Conservation (phyloP, 129 eudicot genomes). For the Flaveria sonorensis region DNA sequence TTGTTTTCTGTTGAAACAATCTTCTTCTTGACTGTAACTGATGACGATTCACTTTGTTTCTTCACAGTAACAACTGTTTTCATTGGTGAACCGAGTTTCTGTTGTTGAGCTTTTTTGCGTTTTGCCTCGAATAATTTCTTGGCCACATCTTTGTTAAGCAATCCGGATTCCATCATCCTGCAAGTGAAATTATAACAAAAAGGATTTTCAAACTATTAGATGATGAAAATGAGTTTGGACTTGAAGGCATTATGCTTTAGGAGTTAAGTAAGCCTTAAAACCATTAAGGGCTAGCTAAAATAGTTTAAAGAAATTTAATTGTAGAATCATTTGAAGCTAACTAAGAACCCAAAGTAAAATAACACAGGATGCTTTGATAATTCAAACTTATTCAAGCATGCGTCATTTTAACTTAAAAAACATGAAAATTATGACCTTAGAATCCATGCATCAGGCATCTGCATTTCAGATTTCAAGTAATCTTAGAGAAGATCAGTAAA, state of each 20-base stretch:
- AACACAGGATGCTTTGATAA: not conserved
- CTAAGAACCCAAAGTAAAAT: not conserved
- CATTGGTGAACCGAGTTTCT: slow-evolving; percentile 66
- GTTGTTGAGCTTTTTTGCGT: slow-evolving; percentile 57
- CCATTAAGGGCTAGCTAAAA: not conserved
- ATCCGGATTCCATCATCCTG: slow-evolving; percentile 96
- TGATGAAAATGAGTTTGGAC: not conserved
- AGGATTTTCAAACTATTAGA: not conserved
- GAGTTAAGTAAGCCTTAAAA: not conserved
- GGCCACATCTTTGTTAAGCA: slow-evolving; percentile 72
- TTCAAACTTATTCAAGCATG: not conserved
- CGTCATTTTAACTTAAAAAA: not conserved
- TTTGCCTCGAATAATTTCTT: slow-evolving; percentile 65
- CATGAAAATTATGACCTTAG: not conserved
- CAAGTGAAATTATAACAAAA: slow-evolving; percentile 8
- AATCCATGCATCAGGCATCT: not conserved
- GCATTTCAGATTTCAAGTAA: not conserved
- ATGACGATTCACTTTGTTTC: slow-evolving; percentile 45
- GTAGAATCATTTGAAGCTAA: no score
- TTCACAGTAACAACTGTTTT: slow-evolving; percentile 57
- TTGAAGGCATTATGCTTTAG: not conserved
- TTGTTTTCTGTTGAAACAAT: slow-evolving; percentile 50
- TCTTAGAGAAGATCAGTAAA: not conserved
- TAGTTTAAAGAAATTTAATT: not conserved
- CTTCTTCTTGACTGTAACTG: slow-evolving; percentile 51